Percentiles rank a stretch among this genome's conserved stretches.
phyloP scores from a whole-genome alignment of 2,329 filamentous ascomycete species.

The Apiospora saccharicola region DNA sequence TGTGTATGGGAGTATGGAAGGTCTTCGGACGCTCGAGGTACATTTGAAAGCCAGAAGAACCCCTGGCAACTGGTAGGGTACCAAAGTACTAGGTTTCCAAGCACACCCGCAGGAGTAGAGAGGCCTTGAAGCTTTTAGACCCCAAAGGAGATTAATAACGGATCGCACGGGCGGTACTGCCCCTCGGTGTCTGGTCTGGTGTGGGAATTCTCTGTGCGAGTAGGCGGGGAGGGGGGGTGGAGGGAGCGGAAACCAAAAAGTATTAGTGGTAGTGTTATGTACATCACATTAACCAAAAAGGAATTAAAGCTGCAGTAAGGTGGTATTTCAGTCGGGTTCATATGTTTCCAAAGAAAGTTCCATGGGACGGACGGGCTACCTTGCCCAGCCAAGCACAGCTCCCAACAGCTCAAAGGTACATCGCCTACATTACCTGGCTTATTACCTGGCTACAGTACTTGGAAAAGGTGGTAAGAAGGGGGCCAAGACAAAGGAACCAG shows the following conservation, averaged over 20 bases:
- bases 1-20: background rate
- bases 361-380: slow-evolving; percentile 10
- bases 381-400: background rate
- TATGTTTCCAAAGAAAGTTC: slow-evolving; percentile 18
- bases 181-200: slow-evolving; percentile 8
- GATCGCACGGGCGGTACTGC: slow-evolving; percentile 16
- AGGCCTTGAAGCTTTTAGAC: slow-evolving; percentile 25
- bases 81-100: background rate
- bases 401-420: background rate
- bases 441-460: background rate
- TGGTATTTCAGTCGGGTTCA: slow-evolving; percentile 18
- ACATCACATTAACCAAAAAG: slow-evolving; percentile 11
- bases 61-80: background rate
- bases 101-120: background rate
- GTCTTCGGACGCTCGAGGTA: slow-evolving; percentile 18
- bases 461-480: background rate
- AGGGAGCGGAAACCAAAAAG: slow-evolving; percentile 1
- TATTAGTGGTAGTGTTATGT: background rate
- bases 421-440: background rate
- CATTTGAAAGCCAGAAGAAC: background rate
- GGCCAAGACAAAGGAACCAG: background rate
- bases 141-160: slow-evolving; percentile 27
- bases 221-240: background rate
- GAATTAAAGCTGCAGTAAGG: slow-evolving; percentile 14
- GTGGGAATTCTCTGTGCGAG: slow-evolving; percentile 11